Evolutionary conservation across 2,329 filamentous ascomycete species (phyloP).

Genomic region (Calonectria leucothoes): DNA sequence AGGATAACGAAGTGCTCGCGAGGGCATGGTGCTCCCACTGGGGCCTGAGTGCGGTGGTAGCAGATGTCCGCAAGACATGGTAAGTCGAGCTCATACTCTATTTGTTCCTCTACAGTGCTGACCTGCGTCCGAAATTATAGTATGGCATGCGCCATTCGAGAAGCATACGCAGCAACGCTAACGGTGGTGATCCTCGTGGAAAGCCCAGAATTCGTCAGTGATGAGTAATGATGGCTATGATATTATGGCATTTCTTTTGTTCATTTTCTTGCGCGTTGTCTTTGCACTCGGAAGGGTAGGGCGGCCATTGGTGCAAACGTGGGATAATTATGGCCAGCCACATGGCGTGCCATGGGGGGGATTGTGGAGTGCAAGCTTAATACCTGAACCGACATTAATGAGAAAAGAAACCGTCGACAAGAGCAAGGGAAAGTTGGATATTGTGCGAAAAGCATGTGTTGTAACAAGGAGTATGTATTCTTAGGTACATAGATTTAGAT

Average conservation of each 20-base stretch:
- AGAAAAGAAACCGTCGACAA: not conserved
- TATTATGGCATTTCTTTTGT: slow-evolving; percentile 29
- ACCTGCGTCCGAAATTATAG: slow-evolving; percentile 49
- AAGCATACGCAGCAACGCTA: slow-evolving; percentile 79
- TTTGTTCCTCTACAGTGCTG: not conserved
- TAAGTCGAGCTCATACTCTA: slow-evolving; percentile 48
- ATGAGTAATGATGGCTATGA: slow-evolving; percentile 50
- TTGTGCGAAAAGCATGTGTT: not conserved
- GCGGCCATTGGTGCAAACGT: not conserved
- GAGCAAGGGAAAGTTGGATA: not conserved
- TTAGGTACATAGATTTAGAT: slow-evolving; percentile 8
- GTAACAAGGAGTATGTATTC: not conserved
- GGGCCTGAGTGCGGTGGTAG: slow-evolving; percentile 77
- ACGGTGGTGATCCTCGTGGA: slow-evolving; percentile 78
- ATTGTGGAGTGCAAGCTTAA: not conserved
- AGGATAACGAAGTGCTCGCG: slow-evolving; percentile 81
- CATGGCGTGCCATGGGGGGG: not conserved
- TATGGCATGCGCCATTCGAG: slow-evolving; percentile 79
- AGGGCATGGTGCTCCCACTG: slow-evolving; percentile 83
- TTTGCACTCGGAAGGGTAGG: slow-evolving; percentile 11
- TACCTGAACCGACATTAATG: not conserved
- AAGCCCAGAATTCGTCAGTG: slow-evolving; percentile 55
- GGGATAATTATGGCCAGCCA: not conserved
- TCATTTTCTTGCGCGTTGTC: slow-evolving; percentile 1
- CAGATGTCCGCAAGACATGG: slow-evolving; percentile 76